Conservation (phyloP, 164 flowering plant species). For the Stephania yunnanensis region DNA sequence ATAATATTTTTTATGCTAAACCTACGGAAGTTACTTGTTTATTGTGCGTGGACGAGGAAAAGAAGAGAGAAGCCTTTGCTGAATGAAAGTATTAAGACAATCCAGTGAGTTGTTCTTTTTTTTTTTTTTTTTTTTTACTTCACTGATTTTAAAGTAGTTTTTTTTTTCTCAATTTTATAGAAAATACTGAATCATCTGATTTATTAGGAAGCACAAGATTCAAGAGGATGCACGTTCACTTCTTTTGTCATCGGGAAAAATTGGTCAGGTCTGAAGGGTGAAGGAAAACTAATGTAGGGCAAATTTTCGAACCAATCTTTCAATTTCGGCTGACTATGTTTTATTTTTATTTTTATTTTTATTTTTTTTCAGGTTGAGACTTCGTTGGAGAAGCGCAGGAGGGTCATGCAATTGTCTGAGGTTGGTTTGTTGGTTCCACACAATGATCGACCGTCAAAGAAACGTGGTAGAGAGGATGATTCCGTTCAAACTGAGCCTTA, state of each 20-base stretch:
- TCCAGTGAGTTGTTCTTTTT: neutral
- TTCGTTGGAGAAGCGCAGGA: slow-evolving; percentile 52
- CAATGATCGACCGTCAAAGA: slow-evolving; percentile 32
- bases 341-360: no score
- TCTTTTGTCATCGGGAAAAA: slow-evolving; percentile 50
- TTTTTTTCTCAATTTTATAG: neutral
- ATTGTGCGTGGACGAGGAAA: slow-evolving; percentile 53
- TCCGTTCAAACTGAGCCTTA: slow-evolving; percentile 24
- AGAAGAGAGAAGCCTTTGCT: slow-evolving; percentile 37
- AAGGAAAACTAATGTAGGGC: neutral
- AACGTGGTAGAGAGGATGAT: slow-evolving; percentile 12
- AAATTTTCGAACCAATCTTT: neutral
- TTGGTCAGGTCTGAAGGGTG: slow-evolving; percentile 61
- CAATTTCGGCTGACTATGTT: neutral
- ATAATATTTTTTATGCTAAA: no score
- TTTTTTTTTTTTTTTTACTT: no score
- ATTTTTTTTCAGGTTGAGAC: slow-evolving; percentile 62
- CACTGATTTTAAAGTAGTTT: neutral
- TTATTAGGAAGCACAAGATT: slow-evolving; percentile 64
- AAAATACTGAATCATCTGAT: neutral
- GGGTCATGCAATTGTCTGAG: slow-evolving; percentile 53
- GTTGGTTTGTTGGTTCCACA: slow-evolving; percentile 52
- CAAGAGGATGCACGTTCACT: slow-evolving; percentile 50
- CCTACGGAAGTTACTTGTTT: neutral
- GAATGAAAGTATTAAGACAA: slow-evolving; percentile 40